Base-by-base conservation (phyloP, 2,329 filamentous ascomycete species). In the Parafenestella ontariensis region DNA sequence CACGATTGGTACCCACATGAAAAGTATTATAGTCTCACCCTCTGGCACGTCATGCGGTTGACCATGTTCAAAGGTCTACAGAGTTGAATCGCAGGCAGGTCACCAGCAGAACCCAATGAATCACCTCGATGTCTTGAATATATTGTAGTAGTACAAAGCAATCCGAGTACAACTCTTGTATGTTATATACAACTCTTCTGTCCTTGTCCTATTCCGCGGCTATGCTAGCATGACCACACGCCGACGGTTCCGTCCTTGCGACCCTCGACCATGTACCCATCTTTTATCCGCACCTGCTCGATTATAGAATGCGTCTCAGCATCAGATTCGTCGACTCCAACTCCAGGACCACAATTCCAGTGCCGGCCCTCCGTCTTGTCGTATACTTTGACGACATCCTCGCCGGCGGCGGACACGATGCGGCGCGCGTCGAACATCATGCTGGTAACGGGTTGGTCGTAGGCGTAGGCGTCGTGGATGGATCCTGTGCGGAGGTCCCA, bases 401-500 rank as follows among this genome's bases (percentile, higher is more conserved):
- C 95, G 37, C 93, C 91, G 0, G 92, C 92, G 2, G 95, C 94
- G 47, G 90, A 87, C 29, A 95, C 92, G 64, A 99, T 99, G 46
- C 93, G 87, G 47, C 93, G 88, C 13, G 86, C 80, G 76, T 99
- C 95, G 74, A 99, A 99, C 89, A 96, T 96, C 92, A 98, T 96
- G 81, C 89, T 91, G 28, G 92, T 96, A 52, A 99, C 86, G 0
- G 93, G 87, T 69, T 91, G 84, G 71, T 98, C 93, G 78, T 98
- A 99, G 20, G 94, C 95, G 76, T 93, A 99, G 17, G 94, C 95
- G 74, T 99, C 95, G 74, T 90, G 90, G 66, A 99, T 97, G 29
- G 92, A 93, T 41, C 95, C 95, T 11, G 92, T 98, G 49, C 95
- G 90, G 52, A 99, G 89, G 77, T 99, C 95, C 95, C 95, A 99